Conservation (phyloP, 495 filamentous ascomycete species). For the Lasiosphaeris hirsuta region DNA sequence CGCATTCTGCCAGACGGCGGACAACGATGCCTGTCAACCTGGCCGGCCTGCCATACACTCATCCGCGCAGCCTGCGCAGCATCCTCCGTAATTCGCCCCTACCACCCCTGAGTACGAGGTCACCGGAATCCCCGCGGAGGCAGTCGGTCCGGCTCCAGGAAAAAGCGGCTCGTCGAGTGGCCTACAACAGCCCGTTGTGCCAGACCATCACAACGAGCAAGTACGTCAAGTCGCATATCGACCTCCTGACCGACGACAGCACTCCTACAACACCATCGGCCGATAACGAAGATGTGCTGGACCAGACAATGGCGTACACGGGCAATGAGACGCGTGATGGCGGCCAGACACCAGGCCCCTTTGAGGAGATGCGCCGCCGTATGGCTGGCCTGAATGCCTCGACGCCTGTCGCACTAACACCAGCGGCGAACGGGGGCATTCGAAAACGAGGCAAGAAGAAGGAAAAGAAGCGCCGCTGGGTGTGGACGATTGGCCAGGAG, state of each 20-base stretch:
- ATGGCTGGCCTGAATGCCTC: conserved; percentile 44
- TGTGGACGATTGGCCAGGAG: conserved; percentile 50
- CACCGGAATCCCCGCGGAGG: conserved; percentile 45
- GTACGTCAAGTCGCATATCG: conserved; percentile 55
- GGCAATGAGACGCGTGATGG: conserved; percentile 49
- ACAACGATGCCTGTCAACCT: conserved; percentile 32
- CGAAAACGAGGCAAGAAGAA: conserved; percentile 41
- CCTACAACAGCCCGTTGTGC: conserved; percentile 51
- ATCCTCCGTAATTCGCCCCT: conserved; percentile 76
- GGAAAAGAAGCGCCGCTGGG: conserved; percentile 52
- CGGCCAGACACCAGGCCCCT: conserved; percentile 54
- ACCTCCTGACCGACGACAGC: conserved; percentile 49
- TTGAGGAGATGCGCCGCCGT: conserved; percentile 54
- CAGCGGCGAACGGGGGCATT: conserved; percentile 36
- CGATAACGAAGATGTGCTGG: conserved; percentile 34
- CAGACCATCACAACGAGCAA: conserved; percentile 54
- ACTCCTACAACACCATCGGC: conserved; percentile 45
- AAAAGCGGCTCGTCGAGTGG: conserved; percentile 45
- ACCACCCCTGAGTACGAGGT: conserved; percentile 42
- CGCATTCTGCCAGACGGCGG: conserved; percentile 34
- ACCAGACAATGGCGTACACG: conserved; percentile 48
- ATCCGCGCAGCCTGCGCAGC: conserved; percentile 62
- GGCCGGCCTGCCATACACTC: conserved; percentile 56
- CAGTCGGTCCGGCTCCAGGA: conserved; percentile 49
- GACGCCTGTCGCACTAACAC: conserved; percentile 27